Base-by-base conservation (phyloP, 192 early-diverging fungal species). In the Rhizophagus clarus region DNA sequence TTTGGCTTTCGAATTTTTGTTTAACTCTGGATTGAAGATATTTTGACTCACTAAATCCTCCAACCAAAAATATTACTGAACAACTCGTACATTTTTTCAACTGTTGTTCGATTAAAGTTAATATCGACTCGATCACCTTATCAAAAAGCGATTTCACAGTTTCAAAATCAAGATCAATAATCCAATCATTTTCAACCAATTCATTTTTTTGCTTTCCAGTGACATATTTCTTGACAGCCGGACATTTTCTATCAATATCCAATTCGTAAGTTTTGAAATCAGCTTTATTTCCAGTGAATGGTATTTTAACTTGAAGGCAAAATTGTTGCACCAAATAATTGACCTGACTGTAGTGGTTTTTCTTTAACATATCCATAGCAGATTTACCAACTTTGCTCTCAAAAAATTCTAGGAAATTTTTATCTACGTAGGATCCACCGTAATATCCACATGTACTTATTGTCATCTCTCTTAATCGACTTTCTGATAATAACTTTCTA, bases 181-280 rank as follows among this genome's bases (percentile, higher is more conserved):
- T 32, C 72, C 72, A 73, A 47, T 73, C 72, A 2, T 51, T 40
- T 51, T 26, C 40, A 12, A 8, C 9, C 10, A 73, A 29, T 47
- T 73, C 10, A 7, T 45, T 20, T 14, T 20, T 45, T 9, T 10
- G 6, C 11, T 5, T 4, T 15, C 49, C 42, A 7, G 1, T 31
- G 32, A 73, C 72, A 6, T 51, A 56, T 51, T 73, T n/a, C 42
- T 24, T 73, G 11, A 73, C 15, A 9, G 40, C 49, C 1, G 72
- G 72, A 11, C 72, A 73, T 15, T n/a, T 29, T 73, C 45, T 56
- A 3, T 51, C 24, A 51, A 73, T 47, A 73, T 73, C 72, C 12
- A 73, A 73, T 22, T 40, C n/a, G 26, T 15, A 49, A 45, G 2
- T 12, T 45, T 20, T 26, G 29, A 73, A 73, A 3, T 73, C 3